phyloP scores from a whole-genome alignment of 108 stramenopile genomes.

The Pseudonitzschia multistriata region DNA sequence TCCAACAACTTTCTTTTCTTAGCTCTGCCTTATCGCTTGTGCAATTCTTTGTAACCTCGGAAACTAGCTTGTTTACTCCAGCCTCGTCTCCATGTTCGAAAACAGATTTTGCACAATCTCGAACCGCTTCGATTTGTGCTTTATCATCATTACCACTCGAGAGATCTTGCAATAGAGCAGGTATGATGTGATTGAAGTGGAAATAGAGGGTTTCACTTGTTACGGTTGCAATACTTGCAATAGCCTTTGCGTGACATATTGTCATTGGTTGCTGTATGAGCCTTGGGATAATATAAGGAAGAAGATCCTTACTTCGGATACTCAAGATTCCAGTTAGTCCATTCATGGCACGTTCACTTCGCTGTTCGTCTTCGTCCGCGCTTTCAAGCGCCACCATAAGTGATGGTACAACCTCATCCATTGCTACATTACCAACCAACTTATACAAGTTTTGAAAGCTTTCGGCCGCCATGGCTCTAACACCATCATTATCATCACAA shows the following conservation, averaged over 20 bases:
- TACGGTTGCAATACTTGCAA: conserved; percentile 86
- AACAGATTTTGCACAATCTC: conserved; percentile 63
- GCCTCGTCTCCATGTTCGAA: conserved; percentile 63
- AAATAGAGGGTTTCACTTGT: conserved; percentile 82
- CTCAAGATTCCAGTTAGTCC: conserved; percentile 92
- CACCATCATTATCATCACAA: conserved; percentile 82
- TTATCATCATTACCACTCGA: conserved; percentile 61
- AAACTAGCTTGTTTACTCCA: conserved; percentile 80
- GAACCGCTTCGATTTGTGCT: conserved; percentile 50
- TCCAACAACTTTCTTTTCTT: conserved; percentile 75
- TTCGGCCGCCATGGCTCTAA: conserved; percentile 87
- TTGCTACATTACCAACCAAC: conserved; percentile 82
- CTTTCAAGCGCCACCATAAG: conserved; percentile 84
- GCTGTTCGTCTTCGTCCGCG: conserved; percentile 53
- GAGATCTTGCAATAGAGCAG: conserved; percentile 67
- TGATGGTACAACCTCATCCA: conserved; percentile 93
- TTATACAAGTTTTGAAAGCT: conserved; percentile 94
- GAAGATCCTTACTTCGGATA: conserved; percentile 87
- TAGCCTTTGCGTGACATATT: conserved; percentile 79
- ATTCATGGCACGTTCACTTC: conserved; percentile 79
- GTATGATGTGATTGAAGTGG: conserved; percentile 82
- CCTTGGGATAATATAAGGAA: conserved; percentile 92
- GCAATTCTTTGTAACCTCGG: conserved; percentile 76
- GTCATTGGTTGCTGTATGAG: conserved; percentile 84
- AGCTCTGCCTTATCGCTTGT: conserved; percentile 70